These are phyloP conservation scores for Xylaria sp. DNA, from an alignment of 2,329 filamentous ascomycete genomes.

Conservation along the genomic window DNA sequence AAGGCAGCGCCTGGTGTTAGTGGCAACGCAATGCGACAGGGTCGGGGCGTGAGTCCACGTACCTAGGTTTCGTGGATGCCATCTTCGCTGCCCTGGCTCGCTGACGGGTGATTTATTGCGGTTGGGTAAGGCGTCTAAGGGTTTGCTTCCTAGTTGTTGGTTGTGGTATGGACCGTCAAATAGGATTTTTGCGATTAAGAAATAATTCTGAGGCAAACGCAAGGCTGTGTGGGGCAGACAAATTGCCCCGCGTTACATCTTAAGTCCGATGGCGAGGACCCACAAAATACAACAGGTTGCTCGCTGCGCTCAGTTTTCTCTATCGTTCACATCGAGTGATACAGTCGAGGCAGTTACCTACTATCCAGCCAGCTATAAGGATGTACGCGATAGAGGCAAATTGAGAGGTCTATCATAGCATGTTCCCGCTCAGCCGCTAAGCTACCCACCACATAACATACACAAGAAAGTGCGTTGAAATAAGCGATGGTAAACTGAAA, in stretches of 20 bases:
- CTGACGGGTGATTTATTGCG: not conserved
- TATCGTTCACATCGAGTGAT: too few species aligned
- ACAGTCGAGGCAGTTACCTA: too few species aligned
- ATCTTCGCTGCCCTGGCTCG: constrained; percentile 26
- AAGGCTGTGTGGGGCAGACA: constrained; percentile 33
- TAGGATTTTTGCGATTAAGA: constrained; percentile 43
- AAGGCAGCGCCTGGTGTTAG: constrained; percentile 18
- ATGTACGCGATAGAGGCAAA: not conserved
- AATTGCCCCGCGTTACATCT: constrained; percentile 29
- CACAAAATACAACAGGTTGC: not conserved
- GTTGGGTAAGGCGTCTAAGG: not conserved
- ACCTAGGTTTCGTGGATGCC: constrained; percentile 41
- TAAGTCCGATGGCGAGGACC: not conserved
- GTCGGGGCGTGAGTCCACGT: not conserved
- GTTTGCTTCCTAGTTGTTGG: constrained; percentile 1
- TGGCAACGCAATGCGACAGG: not conserved
- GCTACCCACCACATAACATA: not conserved
- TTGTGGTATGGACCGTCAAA: constrained; percentile 11
- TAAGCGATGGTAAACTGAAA: not conserved
- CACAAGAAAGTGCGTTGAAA: too few species aligned
- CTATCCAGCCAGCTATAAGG: not conserved
- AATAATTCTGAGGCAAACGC: constrained; percentile 42
- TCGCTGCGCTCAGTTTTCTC: too few species aligned
- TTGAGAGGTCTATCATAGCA: not conserved
- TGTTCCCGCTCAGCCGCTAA: not conserved